phyloP scores from a whole-genome alignment of 2,329 filamentous ascomycete genomes.

The Myriosclerotinia scirpicola region DNA sequence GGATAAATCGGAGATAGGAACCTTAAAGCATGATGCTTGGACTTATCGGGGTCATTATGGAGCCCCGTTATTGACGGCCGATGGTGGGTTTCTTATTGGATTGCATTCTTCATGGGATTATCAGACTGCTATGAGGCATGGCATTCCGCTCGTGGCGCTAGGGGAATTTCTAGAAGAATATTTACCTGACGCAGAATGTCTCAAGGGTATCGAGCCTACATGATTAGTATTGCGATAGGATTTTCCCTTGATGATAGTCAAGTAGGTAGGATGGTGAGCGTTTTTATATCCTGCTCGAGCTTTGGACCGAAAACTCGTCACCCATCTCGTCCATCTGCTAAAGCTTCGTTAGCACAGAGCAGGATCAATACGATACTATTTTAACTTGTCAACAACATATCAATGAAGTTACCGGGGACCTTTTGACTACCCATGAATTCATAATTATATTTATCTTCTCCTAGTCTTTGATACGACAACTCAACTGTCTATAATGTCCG shows the following conservation, averaged over 20 bases:
- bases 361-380: not conserved
- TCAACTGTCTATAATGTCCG: not conserved
- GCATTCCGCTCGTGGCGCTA: slow-evolving; percentile 49
- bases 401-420: not conserved
- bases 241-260: not conserved
- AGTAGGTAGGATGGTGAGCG: not conserved
- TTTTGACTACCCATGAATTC: not conserved
- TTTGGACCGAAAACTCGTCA: too few relatives aligned
- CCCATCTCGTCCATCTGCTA: not conserved
- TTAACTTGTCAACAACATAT: not conserved
- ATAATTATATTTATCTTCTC: not conserved
- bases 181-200: not conserved
- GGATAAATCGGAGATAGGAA: slow-evolving; percentile 54
- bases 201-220: not conserved
- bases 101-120: slow-evolving; percentile 57
- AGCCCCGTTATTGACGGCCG: slow-evolving; percentile 47
- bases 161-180: not conserved
- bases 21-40: slow-evolving; percentile 55
- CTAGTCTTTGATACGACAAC: not conserved
- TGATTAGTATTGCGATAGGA: not conserved
- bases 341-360: not conserved
- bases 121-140: slow-evolving; percentile 51
- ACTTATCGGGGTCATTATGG: slow-evolving; percentile 59
- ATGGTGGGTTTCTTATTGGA: slow-evolving; percentile 47
- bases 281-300: not conserved